Conservation (phyloP, 371 early-diverging fungal species). For the Gilbertella persicaria region DNA sequence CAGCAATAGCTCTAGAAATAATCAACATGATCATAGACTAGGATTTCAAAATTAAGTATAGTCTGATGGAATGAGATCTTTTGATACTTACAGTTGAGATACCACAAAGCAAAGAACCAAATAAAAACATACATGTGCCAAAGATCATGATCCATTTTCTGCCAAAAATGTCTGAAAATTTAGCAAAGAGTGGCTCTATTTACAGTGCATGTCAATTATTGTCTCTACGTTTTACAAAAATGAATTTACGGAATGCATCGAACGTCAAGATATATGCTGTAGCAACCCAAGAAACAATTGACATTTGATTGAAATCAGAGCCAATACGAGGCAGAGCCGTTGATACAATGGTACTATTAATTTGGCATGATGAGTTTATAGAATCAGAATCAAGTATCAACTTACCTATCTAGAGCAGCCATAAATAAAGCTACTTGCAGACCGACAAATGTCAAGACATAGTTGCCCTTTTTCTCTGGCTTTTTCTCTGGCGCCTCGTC, state of each 20-base stretch:
- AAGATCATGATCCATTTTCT: conserved; percentile 60
- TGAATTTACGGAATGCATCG: conserved; percentile 45
- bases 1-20: conserved; percentile 58
- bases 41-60: background rate
- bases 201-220: conserved; percentile 26
- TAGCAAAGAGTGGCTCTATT: conserved; percentile 54
- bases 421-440: conserved; percentile 24
- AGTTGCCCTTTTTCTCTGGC: background rate
- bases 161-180: conserved; percentile 74
- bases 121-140: conserved; percentile 58
- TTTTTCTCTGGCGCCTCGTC: background rate
- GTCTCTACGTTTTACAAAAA: no score
- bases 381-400: background rate
- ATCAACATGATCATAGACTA: conserved; percentile 64
- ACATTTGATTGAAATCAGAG: conserved; percentile 67
- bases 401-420: conserved; percentile 30
- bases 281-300: conserved; percentile 68
- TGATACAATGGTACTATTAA: conserved; percentile 68
- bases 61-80: no score
- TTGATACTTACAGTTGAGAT: conserved; percentile 32
- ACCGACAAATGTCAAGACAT: conserved; percentile 17
- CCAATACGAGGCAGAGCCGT: conserved; percentile 74
- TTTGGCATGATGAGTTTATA: background rate
- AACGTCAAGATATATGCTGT: conserved; percentile 63
- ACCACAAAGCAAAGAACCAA: conserved; percentile 65